Conservation (phyloP, 192 early-diverging fungal genomes). For the Phycomyces blakesleeanus region DNA sequence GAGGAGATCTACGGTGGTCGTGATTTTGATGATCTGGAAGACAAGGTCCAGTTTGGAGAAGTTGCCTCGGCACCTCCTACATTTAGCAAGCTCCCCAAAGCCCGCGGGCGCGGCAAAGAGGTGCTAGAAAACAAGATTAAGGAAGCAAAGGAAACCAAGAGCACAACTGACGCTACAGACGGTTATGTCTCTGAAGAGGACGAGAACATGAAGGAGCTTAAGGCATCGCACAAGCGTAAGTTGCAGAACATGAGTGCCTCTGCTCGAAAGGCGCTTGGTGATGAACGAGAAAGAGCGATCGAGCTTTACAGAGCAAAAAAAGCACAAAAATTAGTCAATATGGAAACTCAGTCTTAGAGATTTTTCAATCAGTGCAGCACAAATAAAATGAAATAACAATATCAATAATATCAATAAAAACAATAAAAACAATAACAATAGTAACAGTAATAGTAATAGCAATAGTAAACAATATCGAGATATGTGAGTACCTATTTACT, state of each 20-base stretch:
- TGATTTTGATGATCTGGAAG: constrained; percentile 51
- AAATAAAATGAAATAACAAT: neutral
- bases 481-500: too few species aligned
- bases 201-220: constrained; percentile 37
- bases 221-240: constrained; percentile 35
- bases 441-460: neutral
- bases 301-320: constrained; percentile 49
- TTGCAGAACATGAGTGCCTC: constrained; percentile 43
- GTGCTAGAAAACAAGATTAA: constrained; percentile 32
- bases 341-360: constrained; percentile 19
- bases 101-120: constrained; percentile 42
- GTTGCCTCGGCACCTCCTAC: constrained; percentile 52
- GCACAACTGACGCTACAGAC: constrained; percentile 1
- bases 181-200: constrained; percentile 36
- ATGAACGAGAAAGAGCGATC: constrained; percentile 48
- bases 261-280: constrained; percentile 42
- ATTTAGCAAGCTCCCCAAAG: constrained; percentile 44
- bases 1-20: constrained; percentile 33
- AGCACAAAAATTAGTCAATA: constrained; percentile 32
- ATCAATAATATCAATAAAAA: too few species aligned
- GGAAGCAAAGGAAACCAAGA: constrained; percentile 14
- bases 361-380: neutral
- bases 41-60: constrained; percentile 52
- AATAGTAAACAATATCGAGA: neutral
- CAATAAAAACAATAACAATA: too few species aligned